Evolutionary conservation across 805 yeast genomes (phyloP), one percentile per base, ranked within the genome.

Genomic region (Yarrowia divulgata): DNA sequence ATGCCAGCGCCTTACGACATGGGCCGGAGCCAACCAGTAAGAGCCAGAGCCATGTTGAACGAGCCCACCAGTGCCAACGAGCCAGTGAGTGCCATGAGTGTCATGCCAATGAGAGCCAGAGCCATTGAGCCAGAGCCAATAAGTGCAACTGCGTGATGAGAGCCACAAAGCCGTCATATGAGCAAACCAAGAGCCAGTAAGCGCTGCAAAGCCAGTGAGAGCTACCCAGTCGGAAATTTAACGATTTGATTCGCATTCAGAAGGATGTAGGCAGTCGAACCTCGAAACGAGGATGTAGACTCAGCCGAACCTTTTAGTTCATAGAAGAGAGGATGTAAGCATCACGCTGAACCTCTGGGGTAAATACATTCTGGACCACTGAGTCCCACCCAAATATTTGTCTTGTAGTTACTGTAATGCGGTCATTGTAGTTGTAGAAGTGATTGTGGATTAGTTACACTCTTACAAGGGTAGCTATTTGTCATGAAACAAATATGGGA

Each of bases 161-260:
- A 23, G 29, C 29, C 29, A 23, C 2, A 23, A 16, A 7, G 54
- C 54, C 54, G 12, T 7, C 39, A 29, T 16, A 49, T 16, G 54
- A 32, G 54, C 54, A 46, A 2, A 23, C n/a, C 13, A 14, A 10
- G 54, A 23, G 29, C 29, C 29, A 23, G 2, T 23, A 23, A 23
- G 48, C 10, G 49, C 49, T 16, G 19, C 32, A 19, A 45, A 14
- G 29, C 29, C 29, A 6, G 19, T 40, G 16, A 40, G 43, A 40
- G 43, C 43, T 18, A 10, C 5, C 8, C 43, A 40, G 43, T 40
- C 43, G 43, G 43, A 40, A 18, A 40, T 40, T 18, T 14, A 9
- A 40, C 10, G 23, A 43, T 43, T 23, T 43, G 46, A 40, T 40
- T 43, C 46, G 46, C 46, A 43, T 43, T 43, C 46, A n/a, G 46